Conservation (phyloP, 768 basidiomycete genomes). For the Saitozyma podzolica region DNA sequence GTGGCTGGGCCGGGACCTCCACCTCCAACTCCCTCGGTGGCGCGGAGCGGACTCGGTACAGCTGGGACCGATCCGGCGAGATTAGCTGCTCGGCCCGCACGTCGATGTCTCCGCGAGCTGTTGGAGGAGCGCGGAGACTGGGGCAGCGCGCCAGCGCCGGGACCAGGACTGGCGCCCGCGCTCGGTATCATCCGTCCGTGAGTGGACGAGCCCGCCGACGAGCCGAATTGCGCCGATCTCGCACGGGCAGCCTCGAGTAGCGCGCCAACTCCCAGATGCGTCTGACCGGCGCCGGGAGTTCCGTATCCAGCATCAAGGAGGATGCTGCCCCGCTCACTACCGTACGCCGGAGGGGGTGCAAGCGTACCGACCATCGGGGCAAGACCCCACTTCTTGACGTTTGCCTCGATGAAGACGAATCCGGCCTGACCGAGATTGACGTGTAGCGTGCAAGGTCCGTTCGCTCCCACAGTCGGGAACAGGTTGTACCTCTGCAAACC, state of each 20-base stretch:
- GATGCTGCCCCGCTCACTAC: constrained; percentile 93
- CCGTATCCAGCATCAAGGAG: constrained; percentile 82
- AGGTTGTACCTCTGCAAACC: constrained; percentile 88
- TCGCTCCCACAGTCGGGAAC: constrained; percentile 95
- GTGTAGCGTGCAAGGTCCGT: constrained; percentile 93
- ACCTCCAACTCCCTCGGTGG: constrained; percentile 14
- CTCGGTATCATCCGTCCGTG: constrained; percentile 11
- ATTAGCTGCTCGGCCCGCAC: constrained; percentile 20
- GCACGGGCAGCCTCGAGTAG: constrained; percentile 38
- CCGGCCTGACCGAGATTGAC: constrained; percentile 97
- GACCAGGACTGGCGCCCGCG: not conserved
- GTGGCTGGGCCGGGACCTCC: constrained; percentile 37
- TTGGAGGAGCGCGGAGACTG: constrained; percentile 27
- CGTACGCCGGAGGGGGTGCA: constrained; percentile 96
- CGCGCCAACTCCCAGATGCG: constrained; percentile 24
- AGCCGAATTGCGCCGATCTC: constrained; percentile 13
- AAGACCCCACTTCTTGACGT: constrained; percentile 99
- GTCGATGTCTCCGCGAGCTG: constrained; percentile 30
- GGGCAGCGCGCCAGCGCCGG: too few relatives aligned
- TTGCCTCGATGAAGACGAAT: constrained; percentile 98
- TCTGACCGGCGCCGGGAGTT: constrained; percentile 40
- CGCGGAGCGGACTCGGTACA: constrained; percentile 29
- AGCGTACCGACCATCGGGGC: constrained; percentile 96
- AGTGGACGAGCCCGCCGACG: constrained; percentile 19
- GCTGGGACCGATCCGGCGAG: constrained; percentile 28